phyloP scores from a whole-genome alignment of 148 eudicot species.

The Dianthus caryophyllus region DNA sequence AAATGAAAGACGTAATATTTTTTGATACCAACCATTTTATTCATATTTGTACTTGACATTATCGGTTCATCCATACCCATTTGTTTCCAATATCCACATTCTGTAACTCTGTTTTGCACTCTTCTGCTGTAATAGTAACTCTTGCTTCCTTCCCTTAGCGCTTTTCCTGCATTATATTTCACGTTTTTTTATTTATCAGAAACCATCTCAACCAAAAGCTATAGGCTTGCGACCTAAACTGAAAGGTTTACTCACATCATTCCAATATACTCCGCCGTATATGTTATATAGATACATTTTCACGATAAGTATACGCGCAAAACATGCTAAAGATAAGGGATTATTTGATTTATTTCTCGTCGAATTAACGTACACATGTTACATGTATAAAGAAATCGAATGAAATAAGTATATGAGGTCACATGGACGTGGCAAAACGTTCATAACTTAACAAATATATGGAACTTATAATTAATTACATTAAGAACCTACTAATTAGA shows the following conservation, averaged over 20 bases:
- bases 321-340: no score
- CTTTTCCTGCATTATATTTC: conserved; percentile 90
- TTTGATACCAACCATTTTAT: conserved; percentile 57
- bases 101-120: conserved; percentile 44
- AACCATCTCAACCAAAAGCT: no score
- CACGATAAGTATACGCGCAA: no score
- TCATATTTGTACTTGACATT: conserved; percentile 31
- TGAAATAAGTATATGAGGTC: conserved; percentile 8
- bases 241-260: no score
- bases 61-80: conserved; percentile 61
- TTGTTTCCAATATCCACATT: conserved; percentile 67
- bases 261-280: no score
- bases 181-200: no score
- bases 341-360: background rate
- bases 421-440: conserved; percentile 13
- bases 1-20: conserved; percentile 49
- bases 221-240: no score
- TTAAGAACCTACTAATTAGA: background rate
- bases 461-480: conserved; percentile 1
- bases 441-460: background rate
- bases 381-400: background rate
- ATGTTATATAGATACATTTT: no score
- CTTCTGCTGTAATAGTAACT: conserved; percentile 86
- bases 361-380: background rate
- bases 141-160: conserved; percentile 66